phyloP scores from a whole-genome alignment of 1,139 yeast genomes.

The Wickerhamomyces sp. region DNA sequence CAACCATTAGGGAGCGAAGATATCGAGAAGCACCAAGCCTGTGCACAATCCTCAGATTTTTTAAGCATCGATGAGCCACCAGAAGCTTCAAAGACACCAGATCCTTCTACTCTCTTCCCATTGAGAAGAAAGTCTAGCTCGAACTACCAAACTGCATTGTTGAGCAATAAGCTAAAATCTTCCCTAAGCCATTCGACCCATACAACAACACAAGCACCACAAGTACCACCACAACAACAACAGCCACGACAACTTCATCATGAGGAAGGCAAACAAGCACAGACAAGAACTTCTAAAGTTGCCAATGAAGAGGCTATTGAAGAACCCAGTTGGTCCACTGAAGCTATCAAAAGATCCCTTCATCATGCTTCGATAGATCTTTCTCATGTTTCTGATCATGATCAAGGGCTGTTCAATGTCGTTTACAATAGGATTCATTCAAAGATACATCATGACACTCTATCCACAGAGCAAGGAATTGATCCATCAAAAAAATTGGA shows the following conservation, averaged over 20 bases:
- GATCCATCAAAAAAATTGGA: background rate
- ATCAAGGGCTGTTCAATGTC: background rate
- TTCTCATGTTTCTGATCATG: slow-evolving; percentile 2
- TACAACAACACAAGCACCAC: background rate
- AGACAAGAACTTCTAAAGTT: background rate
- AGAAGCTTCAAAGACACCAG: slow-evolving; percentile 13
- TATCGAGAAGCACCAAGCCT: background rate
- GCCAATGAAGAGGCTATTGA: background rate
- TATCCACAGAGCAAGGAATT: background rate
- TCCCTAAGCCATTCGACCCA: background rate
- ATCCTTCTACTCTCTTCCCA: slow-evolving; percentile 5
- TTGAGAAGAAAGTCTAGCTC: slow-evolving; percentile 13
- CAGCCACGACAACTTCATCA: background rate
- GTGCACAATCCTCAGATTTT: slow-evolving; percentile 6
- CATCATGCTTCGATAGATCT: slow-evolving; percentile 12
- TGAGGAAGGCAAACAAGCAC: background rate
- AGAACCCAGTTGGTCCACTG: slow-evolving; percentile 6
- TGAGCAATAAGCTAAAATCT: slow-evolving; percentile 4
- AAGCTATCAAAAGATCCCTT: slow-evolving; percentile 10
- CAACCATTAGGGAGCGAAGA: background rate
- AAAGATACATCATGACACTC: background rate
- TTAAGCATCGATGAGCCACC: slow-evolving; percentile 12
- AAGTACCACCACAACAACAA: background rate
- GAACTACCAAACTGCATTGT: slow-evolving; percentile 12
- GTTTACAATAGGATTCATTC: background rate